phyloP scores from a whole-genome alignment of 1,284 basidiomycete species.

The Leccinum insolens region DNA sequence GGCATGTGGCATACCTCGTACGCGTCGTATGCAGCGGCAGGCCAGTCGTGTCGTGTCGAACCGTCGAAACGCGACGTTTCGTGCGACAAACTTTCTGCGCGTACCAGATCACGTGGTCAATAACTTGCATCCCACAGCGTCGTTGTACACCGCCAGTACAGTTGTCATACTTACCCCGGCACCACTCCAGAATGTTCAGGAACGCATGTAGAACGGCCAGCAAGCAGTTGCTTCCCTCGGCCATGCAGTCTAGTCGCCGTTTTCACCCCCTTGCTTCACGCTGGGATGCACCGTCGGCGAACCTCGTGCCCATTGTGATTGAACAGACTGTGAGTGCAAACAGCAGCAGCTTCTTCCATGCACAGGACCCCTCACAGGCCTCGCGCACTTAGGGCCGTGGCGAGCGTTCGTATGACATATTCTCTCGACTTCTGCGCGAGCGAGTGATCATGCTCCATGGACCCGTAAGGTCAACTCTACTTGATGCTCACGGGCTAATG shows the following conservation, averaged over 20 bases:
- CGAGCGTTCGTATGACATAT: slow-evolving; percentile 94
- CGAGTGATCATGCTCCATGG: slow-evolving; percentile 93
- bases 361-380: slow-evolving; percentile 16
- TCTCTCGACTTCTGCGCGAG: slow-evolving; percentile 86
- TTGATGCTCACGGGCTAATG: slow-evolving; percentile 16
- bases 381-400: slow-evolving; percentile 71
- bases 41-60: slow-evolving; percentile 12
- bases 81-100: slow-evolving; percentile 20
- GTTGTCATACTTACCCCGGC: not conserved
- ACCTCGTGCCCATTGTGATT: slow-evolving; percentile 88
- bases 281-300: slow-evolving; percentile 48
- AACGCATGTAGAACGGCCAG: slow-evolving; percentile 29
- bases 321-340: slow-evolving; percentile 77
- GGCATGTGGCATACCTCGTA: slow-evolving; percentile 17
- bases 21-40: slow-evolving; percentile 12
- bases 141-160: not conserved
- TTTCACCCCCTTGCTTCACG: slow-evolving; percentile 54
- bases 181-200: slow-evolving; percentile 23
- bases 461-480: slow-evolving; percentile 57
- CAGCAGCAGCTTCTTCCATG: slow-evolving; percentile 5
- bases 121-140: not conserved
- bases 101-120: slow-evolving; percentile 27
- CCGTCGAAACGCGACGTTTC: not conserved
- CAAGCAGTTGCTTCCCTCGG: slow-evolving; percentile 16
- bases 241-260: slow-evolving; percentile 34